phyloP scores from a whole-genome alignment of 176 grass and related monocot genomes.

The Musa schizocarpa region DNA sequence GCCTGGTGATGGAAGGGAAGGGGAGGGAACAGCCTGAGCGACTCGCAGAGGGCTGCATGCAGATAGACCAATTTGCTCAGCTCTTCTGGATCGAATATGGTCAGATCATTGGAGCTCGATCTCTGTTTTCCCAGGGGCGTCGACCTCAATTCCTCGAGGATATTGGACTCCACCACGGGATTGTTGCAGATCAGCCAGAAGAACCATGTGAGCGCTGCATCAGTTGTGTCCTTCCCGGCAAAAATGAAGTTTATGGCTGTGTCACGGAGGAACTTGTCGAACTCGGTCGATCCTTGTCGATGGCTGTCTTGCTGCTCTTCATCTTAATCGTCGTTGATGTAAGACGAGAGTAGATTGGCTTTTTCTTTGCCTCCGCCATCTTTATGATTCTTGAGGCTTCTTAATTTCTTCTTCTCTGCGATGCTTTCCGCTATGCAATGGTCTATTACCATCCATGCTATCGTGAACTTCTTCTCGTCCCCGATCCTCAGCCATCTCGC shows the following conservation, averaged over 20 bases:
- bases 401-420: neutral
- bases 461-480: conserved; percentile 8
- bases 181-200: conserved; percentile 8
- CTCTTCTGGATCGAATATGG: neutral
- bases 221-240: conserved; percentile 17
- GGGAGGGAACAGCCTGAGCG: conserved; percentile 5
- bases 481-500: neutral
- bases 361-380: neutral
- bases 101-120: neutral
- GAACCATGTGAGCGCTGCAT: conserved; percentile 6
- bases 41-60: conserved; percentile 1
- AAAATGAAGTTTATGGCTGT: conserved; percentile 6
- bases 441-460: neutral
- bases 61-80: neutral
- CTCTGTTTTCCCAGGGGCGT: neutral
- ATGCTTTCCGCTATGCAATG: neutral
- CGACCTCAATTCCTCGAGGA: neutral
- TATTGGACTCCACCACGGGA: neutral
- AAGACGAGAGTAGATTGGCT: conserved; percentile 1
- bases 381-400: neutral
- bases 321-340: neutral
- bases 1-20: conserved; percentile 12
- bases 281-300: neutral
- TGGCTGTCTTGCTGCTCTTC: neutral
- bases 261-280: conserved; percentile 6